Evolutionary conservation across 257 asterid species (phyloP).

Genomic region (Solanum medicagineum): DNA sequence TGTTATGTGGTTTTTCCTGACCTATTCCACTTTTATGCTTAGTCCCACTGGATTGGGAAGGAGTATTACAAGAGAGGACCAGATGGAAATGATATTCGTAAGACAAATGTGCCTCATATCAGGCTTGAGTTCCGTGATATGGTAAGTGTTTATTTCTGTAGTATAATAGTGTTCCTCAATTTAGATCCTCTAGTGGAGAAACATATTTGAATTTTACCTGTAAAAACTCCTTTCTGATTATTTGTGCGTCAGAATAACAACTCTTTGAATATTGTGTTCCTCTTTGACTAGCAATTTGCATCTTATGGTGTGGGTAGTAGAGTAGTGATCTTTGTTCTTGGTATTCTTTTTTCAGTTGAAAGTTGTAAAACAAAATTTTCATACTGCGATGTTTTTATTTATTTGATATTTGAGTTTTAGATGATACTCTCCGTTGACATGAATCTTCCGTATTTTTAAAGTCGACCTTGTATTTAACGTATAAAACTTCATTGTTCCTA

Average conservation of each 20-base stretch:
- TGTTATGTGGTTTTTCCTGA: background rate
- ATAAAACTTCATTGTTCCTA: slow-evolving; percentile 6
- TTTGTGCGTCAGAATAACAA: background rate
- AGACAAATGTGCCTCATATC: slow-evolving; percentile 93
- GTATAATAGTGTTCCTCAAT: background rate
- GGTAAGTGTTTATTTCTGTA: slow-evolving; percentile 27
- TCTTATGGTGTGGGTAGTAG: background rate
- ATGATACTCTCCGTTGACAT: background rate
- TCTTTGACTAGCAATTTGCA: background rate
- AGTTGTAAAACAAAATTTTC: background rate
- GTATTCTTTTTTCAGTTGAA: background rate
- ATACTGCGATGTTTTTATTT: background rate
- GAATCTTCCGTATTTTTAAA: background rate
- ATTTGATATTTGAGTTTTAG: background rate
- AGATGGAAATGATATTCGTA: slow-evolving; percentile 87
- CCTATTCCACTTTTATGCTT: slow-evolving; percentile 1
- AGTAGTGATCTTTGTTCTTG: background rate
- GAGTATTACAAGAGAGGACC: slow-evolving; percentile 83
- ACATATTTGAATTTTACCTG: background rate
- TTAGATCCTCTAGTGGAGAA: background rate
- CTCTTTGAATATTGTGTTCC: background rate
- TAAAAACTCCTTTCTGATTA: background rate
- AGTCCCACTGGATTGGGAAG: slow-evolving; percentile 94
- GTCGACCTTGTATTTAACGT: background rate
- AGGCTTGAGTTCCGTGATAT: slow-evolving; percentile 85